phyloP scores from a whole-genome alignment of 1,284 basidiomycete species.

The Ceratobasidium sp. region DNA sequence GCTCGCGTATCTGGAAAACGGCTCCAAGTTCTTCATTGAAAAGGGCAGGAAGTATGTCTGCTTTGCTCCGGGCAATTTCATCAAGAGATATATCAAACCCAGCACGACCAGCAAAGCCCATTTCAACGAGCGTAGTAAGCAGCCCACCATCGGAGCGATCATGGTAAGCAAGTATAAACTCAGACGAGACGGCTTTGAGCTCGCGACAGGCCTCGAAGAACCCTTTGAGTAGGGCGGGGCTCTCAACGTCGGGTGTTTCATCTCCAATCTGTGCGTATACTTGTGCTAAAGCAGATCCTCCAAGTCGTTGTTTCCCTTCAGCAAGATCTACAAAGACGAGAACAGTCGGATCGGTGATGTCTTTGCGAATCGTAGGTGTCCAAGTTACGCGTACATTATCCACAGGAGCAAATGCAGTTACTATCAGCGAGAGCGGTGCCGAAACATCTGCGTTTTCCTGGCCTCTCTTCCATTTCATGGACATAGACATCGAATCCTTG shows the following conservation, averaged over 20 bases:
- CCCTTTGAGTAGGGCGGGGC: conserved; percentile 73
- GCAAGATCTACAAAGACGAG: conserved; percentile 93
- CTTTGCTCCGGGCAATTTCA: conserved; percentile 54
- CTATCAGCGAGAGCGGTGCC: conserved; percentile 89
- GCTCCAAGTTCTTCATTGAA: conserved; percentile 98
- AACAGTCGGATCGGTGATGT: conserved; percentile 66
- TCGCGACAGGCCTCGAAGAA: conserved; percentile 83
- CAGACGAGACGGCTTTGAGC: conserved; percentile 66
- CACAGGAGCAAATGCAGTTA: conserved; percentile 94
- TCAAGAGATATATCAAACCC: conserved; percentile 79
- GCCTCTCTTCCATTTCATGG: conserved; percentile 86
- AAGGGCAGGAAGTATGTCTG: conserved; percentile 70
- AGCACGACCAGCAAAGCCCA: conserved; percentile 91
- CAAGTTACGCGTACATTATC: conserved; percentile 82
- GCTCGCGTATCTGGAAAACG: conserved; percentile 82
- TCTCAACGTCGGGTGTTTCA: conserved; percentile 90
- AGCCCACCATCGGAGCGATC: conserved; percentile 98
- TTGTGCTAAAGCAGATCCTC: conserved; percentile 94
- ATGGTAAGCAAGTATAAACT: conserved; percentile 90
- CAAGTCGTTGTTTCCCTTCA: conserved; percentile 81
- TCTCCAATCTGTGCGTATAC: conserved; percentile 92
- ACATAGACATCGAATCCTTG: conserved; percentile 99
- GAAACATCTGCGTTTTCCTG: conserved; percentile 81
- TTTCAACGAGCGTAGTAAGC: conserved; percentile 91
- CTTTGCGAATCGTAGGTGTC: conserved; percentile 87